These are phyloP conservation scores for Rhizopus arrhizus DNA, from an alignment of 371 early-diverging fungal species.

Conservation along the genomic window DNA sequence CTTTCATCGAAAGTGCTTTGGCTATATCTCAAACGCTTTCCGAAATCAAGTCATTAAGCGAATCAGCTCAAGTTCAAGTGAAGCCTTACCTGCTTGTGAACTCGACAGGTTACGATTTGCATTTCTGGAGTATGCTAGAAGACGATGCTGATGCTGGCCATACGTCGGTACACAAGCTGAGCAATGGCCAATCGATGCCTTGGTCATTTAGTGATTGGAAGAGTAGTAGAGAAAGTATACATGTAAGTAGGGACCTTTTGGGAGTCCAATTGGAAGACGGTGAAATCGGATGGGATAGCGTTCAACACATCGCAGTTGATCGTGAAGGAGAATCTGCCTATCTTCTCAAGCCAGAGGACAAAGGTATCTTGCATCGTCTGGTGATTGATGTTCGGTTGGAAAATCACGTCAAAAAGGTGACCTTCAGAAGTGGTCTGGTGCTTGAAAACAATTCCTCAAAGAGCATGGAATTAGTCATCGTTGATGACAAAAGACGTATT, in stretches of 20 bases:
- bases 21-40: slow-evolving; percentile 44
- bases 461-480: slow-evolving; percentile 61
- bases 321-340: slow-evolving; percentile 69
- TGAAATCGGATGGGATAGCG: slow-evolving; percentile 70
- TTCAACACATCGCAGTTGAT: slow-evolving; percentile 75
- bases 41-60: slow-evolving; percentile 35
- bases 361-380: slow-evolving; percentile 67
- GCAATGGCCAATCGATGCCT: slow-evolving; percentile 62
- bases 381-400: slow-evolving; percentile 75
- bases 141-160: slow-evolving; percentile 36
- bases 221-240: slow-evolving; percentile 59
- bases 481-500: slow-evolving; percentile 41
- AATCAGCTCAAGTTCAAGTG: slow-evolving; percentile 39
- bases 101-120: slow-evolving; percentile 73
- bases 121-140: slow-evolving; percentile 73
- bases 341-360: slow-evolving; percentile 63
- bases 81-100: slow-evolving; percentile 77
- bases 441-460: slow-evolving; percentile 64
- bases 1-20: slow-evolving; percentile 68
- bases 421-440: slow-evolving; percentile 72
- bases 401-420: slow-evolving; percentile 77
- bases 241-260: slow-evolving; percentile 57
- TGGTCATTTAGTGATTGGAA: slow-evolving; percentile 91
- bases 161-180: slow-evolving; percentile 49
- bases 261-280: slow-evolving; percentile 65